phyloP scores from a whole-genome alignment of 176 grass and related monocot species.

The Carex littledalei region DNA sequence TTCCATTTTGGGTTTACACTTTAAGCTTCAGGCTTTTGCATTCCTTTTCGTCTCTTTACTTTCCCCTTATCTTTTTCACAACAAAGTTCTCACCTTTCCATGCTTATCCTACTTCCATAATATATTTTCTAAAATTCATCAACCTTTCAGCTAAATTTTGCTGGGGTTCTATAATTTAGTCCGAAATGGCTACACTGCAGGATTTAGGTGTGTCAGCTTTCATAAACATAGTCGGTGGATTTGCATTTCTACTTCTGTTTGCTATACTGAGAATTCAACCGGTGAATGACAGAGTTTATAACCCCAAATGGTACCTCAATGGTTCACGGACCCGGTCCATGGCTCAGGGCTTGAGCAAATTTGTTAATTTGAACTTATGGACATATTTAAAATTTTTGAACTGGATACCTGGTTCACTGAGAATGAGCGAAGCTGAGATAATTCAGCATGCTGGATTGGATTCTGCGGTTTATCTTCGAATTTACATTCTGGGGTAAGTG shows the following conservation, averaged over 20 bases:
- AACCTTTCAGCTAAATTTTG: constrained; percentile 12
- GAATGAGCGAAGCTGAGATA: constrained; percentile 64
- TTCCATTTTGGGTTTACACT: neutral
- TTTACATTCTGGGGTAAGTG: constrained; percentile 88
- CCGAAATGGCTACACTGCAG: constrained; percentile 62
- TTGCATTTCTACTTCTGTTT: constrained; percentile 90
- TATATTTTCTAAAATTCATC: neutral
- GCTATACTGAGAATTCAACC: constrained; percentile 86
- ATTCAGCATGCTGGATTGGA: constrained; percentile 76
- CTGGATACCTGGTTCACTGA: constrained; percentile 79
- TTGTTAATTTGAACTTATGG: constrained; percentile 86
- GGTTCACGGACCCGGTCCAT: constrained; percentile 19
- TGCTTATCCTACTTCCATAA: constrained; percentile 1
- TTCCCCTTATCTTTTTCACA: neutral
- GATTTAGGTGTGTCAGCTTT: constrained; percentile 93
- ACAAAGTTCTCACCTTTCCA: neutral
- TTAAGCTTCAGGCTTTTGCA: neutral
- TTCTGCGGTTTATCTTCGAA: constrained; percentile 87
- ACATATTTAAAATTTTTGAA: constrained; percentile 88
- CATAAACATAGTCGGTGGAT: constrained; percentile 76
- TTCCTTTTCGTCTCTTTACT: constrained; percentile 13
- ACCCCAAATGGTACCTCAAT: constrained; percentile 81
- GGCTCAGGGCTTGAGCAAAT: constrained; percentile 35
- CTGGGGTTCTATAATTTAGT: constrained; percentile 2
- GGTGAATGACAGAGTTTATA: constrained; percentile 90